phyloP scores from a whole-genome alignment of 2,329 filamentous ascomycete species.

The Nakataea oryzae region DNA sequence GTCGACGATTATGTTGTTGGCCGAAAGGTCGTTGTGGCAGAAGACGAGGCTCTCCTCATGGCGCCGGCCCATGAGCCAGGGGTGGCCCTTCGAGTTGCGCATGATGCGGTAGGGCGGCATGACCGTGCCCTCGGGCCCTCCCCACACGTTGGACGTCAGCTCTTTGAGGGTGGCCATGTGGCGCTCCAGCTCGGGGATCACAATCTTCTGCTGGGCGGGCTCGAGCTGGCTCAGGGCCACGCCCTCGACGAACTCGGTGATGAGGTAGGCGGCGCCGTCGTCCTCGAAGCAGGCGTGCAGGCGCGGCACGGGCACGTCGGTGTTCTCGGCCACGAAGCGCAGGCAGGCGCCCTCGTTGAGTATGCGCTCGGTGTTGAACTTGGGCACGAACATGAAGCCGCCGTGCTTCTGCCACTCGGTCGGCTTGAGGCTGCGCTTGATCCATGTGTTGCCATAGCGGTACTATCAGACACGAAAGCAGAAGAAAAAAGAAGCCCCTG shows the following conservation, averaged over 20 bases:
- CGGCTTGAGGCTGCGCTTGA: conserved; percentile 20
- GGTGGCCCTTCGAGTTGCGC: conserved; percentile 11
- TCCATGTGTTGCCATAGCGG: conserved; percentile 14
- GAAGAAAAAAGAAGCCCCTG: background rate
- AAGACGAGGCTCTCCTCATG: conserved; percentile 12
- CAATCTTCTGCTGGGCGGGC: conserved; percentile 14
- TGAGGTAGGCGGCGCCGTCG: conserved; percentile 18
- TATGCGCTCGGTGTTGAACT: conserved; percentile 15
- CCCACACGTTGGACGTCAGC: conserved; percentile 16
- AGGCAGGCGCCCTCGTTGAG: conserved; percentile 18
- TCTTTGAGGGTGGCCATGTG: conserved; percentile 15
- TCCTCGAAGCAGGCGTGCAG: conserved; percentile 18
- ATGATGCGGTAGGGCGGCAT: conserved; percentile 19
- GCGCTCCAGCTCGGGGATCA: conserved; percentile 15
- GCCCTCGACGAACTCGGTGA: conserved; percentile 19
- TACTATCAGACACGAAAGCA: conserved; percentile 11
- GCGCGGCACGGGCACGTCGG: conserved; percentile 17
- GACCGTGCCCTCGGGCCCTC: conserved; percentile 16
- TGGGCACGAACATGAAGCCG: conserved; percentile 18
- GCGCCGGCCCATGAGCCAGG: conserved; percentile 12
- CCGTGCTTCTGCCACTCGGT: conserved; percentile 17
- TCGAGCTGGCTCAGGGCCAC: conserved; percentile 17
- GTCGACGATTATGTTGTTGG: conserved; percentile 15
- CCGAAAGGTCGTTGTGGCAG: conserved; percentile 15
- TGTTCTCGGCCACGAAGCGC: conserved; percentile 13